Conservation (phyloP, 164 flowering plant species). For the Sextonia rubra region DNA sequence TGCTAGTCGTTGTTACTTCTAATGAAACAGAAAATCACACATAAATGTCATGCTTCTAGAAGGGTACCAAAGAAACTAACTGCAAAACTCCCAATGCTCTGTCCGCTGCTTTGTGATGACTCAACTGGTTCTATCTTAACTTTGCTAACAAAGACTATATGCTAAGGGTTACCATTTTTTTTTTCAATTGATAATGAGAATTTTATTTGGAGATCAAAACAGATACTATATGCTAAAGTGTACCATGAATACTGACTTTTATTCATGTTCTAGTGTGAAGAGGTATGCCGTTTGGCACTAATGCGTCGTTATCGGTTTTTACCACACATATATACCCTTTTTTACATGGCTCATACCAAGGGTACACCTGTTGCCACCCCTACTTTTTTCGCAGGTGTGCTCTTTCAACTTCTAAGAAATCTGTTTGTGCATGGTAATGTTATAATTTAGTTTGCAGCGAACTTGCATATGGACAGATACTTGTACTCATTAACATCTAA, state of each 20-base stretch:
- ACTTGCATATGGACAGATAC: neutral
- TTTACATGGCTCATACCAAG: slow-evolving; percentile 71
- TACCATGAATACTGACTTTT: neutral
- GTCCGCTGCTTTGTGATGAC: too few relatives aligned
- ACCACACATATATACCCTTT: slow-evolving; percentile 81
- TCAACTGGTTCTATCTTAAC: too few relatives aligned
- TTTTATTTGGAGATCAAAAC: too few relatives aligned
- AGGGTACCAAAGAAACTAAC: too few relatives aligned
- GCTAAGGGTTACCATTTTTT: too few relatives aligned
- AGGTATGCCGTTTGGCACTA: slow-evolving; percentile 89
- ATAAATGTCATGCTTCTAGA: too few relatives aligned
- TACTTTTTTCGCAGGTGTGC: slow-evolving; percentile 78
- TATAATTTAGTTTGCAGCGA: neutral
- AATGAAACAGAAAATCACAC: too few relatives aligned
- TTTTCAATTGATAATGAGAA: too few relatives aligned
- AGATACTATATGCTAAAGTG: neutral
- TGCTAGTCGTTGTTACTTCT: too few relatives aligned
- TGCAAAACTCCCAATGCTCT: too few relatives aligned
- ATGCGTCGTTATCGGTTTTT: slow-evolving; percentile 79
- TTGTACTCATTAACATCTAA: slow-evolving; percentile 1
- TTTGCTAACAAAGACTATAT: too few relatives aligned
- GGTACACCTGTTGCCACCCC: slow-evolving; percentile 86
- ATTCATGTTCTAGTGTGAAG: slow-evolving; percentile 65
- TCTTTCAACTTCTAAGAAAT: neutral
- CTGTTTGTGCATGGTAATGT: neutral